Base-by-base conservation (phyloP, 345 rosid species). In the Rhodamnia argentea region DNA sequence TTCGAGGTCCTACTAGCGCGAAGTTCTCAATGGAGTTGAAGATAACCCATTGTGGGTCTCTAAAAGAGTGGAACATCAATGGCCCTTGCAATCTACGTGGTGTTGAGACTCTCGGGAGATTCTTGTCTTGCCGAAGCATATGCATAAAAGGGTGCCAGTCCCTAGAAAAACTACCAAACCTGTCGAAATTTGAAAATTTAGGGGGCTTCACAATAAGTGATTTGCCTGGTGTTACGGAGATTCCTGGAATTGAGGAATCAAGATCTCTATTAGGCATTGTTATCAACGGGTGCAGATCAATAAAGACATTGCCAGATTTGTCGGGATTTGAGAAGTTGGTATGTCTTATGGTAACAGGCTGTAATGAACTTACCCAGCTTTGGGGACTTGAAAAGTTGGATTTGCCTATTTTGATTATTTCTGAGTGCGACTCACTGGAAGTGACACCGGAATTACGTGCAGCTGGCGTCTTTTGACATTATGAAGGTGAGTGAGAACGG, bases 271-370 rank as follows among this genome's bases (percentile, higher is more conserved):
- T 40, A 40, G 42, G 42, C 42, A 40, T 40, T 40, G 42, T 40
- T 56, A 18, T 56, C 6, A 0, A 0, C 0, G 3, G 2, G 23
- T 57, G 60, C n/a, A 4, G 10, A 23, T 57, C n/a, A 57, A 57
- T 23, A 4, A n/a, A 57, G 11, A 57, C 13, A 9, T 57, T 23
- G 27, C 60, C 27, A 57, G 1, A 23, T 57, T 57, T 57, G 13
- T 7, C 1, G 2, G 6, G 60, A 57, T 24, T 13, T 57, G 27
- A 57, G 60, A 57, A 7, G 60, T 57, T 57, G 23, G 2, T 0
- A 57, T 57, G 13, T 57, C 27, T 57, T 4, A 0, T 0, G 0
- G 13, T 57, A 7, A 5, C 0, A 23, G 5, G 23, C 5, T 57
- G 13, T n/a, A 57, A 57, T n/a, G 23, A 57, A 23, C 60, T 57